These are phyloP conservation scores for Mentha longifolia DNA, from an alignment of 257 asterid genomes.

Conservation along the genomic window DNA sequence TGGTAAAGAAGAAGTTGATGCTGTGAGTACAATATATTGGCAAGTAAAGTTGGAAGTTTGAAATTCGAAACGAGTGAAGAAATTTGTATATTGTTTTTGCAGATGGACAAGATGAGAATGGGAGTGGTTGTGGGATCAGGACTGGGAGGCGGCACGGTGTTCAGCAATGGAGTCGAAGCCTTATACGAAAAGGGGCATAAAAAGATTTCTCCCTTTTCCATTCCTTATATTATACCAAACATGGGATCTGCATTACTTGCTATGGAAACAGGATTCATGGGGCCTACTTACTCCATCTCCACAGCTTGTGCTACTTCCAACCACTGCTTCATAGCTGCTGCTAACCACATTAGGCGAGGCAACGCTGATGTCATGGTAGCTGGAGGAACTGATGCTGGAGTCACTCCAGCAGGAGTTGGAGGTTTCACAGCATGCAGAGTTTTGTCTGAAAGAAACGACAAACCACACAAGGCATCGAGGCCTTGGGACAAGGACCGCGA, in stretches of 20 bases:
- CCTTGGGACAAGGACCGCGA: slow-evolving; percentile 17
- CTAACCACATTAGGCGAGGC: slow-evolving; percentile 11
- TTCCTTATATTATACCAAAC: not conserved
- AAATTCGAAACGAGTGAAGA: not conserved
- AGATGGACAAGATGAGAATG: slow-evolving; percentile 48
- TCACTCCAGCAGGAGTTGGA: not conserved
- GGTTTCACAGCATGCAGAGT: not conserved
- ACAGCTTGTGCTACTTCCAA: slow-evolving; percentile 20
- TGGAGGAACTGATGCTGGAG: not conserved
- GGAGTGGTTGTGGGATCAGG: slow-evolving; percentile 46
- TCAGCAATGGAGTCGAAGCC: slow-evolving; percentile 39
- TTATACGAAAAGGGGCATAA: slow-evolving; percentile 36
- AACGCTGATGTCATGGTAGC: slow-evolving; percentile 6
- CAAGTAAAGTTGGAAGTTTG: too few relatives aligned
- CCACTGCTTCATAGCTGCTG: slow-evolving; percentile 5
- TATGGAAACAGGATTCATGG: not conserved
- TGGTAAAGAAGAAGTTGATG: slow-evolving; percentile 30
- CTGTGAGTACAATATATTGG: slow-evolving; percentile 9
- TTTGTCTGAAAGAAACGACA: not conserved
- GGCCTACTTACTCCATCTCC: slow-evolving; percentile 1
- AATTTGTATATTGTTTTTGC: not conserved
- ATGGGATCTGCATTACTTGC: slow-evolving; percentile 35
- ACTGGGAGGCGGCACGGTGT: slow-evolving; percentile 39
- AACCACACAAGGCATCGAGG: not conserved
- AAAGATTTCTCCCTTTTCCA: slow-evolving; percentile 38